Percentiles rank a stretch among this genome's conserved stretches.
These are phyloP conservation scores for Fomitopsis pinicola DNA, from an alignment of 1,284 basidiomycete genomes.

Conservation along the genomic window DNA sequence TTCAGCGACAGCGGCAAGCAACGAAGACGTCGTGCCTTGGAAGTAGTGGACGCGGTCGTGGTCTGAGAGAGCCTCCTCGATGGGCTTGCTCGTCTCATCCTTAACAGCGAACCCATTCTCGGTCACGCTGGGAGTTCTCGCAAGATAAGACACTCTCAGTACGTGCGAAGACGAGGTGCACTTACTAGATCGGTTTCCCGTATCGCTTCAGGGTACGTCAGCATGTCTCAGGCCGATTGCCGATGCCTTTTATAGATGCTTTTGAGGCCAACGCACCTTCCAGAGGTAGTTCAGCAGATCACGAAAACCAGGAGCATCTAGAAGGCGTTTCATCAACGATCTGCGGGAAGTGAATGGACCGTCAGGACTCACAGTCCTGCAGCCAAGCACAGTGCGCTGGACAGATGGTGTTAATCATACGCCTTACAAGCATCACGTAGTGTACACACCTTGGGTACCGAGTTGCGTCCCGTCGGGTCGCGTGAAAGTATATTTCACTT, in stretches of 20 bases:
- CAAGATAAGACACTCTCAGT: not conserved
- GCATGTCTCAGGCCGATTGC: not conserved
- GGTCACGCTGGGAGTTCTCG: conserved; percentile 41
- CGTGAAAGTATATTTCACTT: conserved; percentile 56
- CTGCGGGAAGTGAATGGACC: not conserved
- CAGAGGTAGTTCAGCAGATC: conserved; percentile 67
- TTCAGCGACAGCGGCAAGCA: conserved; percentile 55
- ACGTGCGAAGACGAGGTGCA: not conserved
- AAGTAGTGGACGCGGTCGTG: conserved; percentile 66
- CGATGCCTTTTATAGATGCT: not conserved
- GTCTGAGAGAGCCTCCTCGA: conserved; percentile 60
- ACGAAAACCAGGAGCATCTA: conserved; percentile 60
- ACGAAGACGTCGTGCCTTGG: conserved; percentile 54
- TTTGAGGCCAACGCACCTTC: conserved; percentile 38
- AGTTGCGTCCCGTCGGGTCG: conserved; percentile 63
- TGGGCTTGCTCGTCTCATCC: conserved; percentile 51
- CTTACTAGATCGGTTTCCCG: conserved; percentile 60
- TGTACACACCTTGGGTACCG: conserved; percentile 54
- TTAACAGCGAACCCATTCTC: conserved; percentile 75
- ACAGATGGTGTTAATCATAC: conserved; percentile 3
- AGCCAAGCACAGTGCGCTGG: conserved; percentile 59
- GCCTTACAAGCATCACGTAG: not conserved
- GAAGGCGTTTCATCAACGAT: not conserved
- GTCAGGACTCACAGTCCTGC: conserved; percentile 47
- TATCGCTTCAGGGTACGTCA: conserved; percentile 42